These are phyloP conservation scores for Skeletonema costatum DNA, from an alignment of 108 stramenopile genomes.

Conservation along the genomic window DNA sequence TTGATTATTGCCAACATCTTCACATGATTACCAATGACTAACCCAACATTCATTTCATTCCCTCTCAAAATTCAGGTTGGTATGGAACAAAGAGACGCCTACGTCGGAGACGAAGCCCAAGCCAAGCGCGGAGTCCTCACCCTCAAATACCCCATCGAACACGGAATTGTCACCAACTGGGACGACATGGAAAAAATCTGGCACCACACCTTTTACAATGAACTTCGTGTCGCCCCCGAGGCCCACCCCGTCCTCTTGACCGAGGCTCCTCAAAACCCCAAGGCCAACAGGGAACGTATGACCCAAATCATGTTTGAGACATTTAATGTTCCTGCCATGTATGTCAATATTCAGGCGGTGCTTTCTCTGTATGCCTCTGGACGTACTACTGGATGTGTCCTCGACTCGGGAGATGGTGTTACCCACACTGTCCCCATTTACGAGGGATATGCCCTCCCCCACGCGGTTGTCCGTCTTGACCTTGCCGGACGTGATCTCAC, in stretches of 20 bases:
- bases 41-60: background rate
- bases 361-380: conserved; percentile 94
- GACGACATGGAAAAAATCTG: conserved; percentile 99
- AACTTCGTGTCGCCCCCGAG: conserved; percentile 94
- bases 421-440: conserved; percentile 97
- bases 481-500: conserved; percentile 95
- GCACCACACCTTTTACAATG: conserved; percentile 99
- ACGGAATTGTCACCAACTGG: conserved; percentile 99
- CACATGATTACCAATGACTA: background rate
- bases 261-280: conserved; percentile 99
- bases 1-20: background rate
- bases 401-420: conserved; percentile 94
- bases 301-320: conserved; percentile 99
- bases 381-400: conserved; percentile 95
- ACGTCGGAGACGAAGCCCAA: conserved; percentile 99
- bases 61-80: conserved; percentile 63
- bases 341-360: conserved; percentile 99
- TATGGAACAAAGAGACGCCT: conserved; percentile 99
- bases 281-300: conserved; percentile 99
- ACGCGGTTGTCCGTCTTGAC: conserved; percentile 93
- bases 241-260: conserved; percentile 99
- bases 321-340: conserved; percentile 99
- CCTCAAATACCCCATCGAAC: conserved; percentile 99
- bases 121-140: conserved; percentile 98
- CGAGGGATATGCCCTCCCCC: conserved; percentile 96